Conservation (phyloP, 768 basidiomycete species). For the Sarcomyxa edulis region DNA sequence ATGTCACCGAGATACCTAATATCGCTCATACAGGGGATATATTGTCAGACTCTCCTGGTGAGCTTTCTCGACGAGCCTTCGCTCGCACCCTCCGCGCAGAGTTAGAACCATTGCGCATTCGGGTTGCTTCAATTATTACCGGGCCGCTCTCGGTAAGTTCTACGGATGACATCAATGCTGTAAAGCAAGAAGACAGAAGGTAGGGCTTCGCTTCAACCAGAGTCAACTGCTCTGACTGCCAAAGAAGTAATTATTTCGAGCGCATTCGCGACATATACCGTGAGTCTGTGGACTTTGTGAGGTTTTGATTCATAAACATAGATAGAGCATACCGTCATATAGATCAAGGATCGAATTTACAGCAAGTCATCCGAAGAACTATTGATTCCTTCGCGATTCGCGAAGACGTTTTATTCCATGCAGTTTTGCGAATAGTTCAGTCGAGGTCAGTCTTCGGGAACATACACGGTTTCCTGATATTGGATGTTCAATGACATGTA, state of each 20-base stretch:
- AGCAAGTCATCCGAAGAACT: not conserved
- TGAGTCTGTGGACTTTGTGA: not conserved
- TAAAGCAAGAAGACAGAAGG: not conserved
- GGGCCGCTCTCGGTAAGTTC: not conserved
- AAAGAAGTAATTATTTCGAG: not conserved
- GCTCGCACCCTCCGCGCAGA: not conserved
- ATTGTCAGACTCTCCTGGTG: not conserved
- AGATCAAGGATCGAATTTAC: not conserved
- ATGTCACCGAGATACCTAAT: not conserved
- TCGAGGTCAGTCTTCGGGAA: no score
- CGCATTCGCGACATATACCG: not conserved
- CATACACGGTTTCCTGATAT: no score
- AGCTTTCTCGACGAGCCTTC: not conserved
- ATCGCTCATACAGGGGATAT: not conserved
- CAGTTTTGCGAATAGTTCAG: not conserved
- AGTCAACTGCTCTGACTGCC: not conserved
- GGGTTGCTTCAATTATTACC: slow-evolving; percentile 2
- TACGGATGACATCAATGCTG: not conserved
- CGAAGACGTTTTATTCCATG: not conserved
- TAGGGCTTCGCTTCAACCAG: not conserved
- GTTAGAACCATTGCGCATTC: not conserved
- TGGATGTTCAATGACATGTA: not conserved
- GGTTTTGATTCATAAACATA: no score
- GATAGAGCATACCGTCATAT: not conserved
- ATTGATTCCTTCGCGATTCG: not conserved